Conservation (phyloP, 257 asterid genomes). For the Solanum tarapatanum region DNA sequence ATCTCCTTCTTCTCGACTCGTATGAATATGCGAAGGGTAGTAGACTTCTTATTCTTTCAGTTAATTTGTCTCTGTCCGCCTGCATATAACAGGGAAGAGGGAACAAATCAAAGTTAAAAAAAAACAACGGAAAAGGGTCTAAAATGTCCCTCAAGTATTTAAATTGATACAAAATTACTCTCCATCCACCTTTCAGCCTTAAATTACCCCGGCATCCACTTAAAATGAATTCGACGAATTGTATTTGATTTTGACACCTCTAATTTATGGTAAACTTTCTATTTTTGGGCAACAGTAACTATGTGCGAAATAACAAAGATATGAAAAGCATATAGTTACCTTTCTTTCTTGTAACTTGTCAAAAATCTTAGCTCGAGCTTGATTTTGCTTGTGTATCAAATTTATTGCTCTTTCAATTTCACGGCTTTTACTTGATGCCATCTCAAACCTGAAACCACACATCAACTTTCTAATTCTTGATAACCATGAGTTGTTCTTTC, state of each 20-base stretch:
- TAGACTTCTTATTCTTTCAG: neutral
- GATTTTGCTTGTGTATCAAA: neutral
- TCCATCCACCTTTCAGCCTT: too few species aligned
- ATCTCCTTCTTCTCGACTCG: neutral
- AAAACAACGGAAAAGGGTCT: too few species aligned
- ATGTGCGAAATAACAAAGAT: too few species aligned
- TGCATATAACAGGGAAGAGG: neutral
- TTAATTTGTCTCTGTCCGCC: neutral
- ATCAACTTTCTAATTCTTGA: neutral
- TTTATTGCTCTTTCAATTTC: neutral
- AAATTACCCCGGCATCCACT: too few species aligned
- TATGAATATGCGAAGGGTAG: neutral
- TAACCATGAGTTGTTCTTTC: neutral
- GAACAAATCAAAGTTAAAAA: too few species aligned
- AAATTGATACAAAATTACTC: too few species aligned
- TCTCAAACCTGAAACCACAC: neutral
- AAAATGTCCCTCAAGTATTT: too few species aligned
- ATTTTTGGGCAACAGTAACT: too few species aligned
- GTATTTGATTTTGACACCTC: too few species aligned
- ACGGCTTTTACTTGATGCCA: neutral
- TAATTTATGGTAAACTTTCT: too few species aligned
- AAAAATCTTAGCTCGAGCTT: neutral
- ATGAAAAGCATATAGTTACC: neutral
- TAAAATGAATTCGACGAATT: too few species aligned
- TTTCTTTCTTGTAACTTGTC: neutral